These are phyloP conservation scores for Trichoderma citrinoviride DNA, from an alignment of 2,329 filamentous ascomycete species.

Conservation along the genomic window DNA sequence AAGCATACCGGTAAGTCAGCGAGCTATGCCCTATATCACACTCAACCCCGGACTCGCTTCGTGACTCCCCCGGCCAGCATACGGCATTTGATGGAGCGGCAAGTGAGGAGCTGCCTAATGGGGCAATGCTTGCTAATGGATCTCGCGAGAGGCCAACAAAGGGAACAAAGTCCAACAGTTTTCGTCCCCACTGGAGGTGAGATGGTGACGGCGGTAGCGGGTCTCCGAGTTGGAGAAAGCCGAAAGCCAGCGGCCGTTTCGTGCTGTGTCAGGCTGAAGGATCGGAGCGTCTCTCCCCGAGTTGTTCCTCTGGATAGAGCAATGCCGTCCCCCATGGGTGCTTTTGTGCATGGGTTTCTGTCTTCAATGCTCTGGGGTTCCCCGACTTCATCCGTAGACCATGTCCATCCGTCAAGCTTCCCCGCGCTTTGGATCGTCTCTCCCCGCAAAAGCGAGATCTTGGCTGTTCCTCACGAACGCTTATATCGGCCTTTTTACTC, in stretches of 20 bases:
- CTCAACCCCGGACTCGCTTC: neutral
- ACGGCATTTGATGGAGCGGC: neutral
- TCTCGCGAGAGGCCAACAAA: neutral
- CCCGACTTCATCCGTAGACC: neutral
- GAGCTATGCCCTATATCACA: neutral
- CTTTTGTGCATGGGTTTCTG: neutral
- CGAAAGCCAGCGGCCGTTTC: neutral
- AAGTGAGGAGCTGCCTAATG: conserved; percentile 9
- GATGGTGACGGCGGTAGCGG: neutral
- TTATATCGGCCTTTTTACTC: neutral
- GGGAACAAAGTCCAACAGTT: neutral
- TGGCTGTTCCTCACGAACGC: neutral
- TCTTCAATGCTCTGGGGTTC: neutral
- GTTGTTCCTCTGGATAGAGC: neutral
- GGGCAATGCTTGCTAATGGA: neutral
- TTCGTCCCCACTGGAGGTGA: neutral
- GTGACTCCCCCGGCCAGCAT: neutral
- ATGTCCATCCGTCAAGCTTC: neutral
- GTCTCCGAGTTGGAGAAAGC: neutral
- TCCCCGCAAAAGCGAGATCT: neutral
- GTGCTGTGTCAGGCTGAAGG: neutral
- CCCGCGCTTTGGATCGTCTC: neutral
- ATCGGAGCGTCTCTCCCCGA: neutral
- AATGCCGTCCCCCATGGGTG: neutral
- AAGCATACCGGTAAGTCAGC: neutral